Percentiles rank a stretch among this genome's conserved stretches.
Conservation (phyloP, 768 basidiomycete species). For the Boletus barrowsii region DNA sequence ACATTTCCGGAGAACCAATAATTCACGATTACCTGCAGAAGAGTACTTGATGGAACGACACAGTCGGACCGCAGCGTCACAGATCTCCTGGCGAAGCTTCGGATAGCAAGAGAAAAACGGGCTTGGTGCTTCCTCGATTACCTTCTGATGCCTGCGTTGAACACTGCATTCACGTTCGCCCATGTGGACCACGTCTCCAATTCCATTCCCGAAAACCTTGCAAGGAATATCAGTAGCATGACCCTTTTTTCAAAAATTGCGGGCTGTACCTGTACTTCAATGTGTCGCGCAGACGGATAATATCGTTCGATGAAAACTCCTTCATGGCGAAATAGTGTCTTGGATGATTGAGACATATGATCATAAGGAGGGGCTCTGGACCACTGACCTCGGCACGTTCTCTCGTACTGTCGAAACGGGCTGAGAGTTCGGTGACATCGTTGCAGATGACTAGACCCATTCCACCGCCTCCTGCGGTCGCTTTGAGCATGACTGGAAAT, state of each 20-base stretch:
- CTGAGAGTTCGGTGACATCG: constrained; percentile 36
- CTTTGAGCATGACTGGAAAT: constrained; percentile 64
- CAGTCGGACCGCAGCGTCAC: constrained; percentile 49
- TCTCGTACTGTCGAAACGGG: constrained; percentile 36
- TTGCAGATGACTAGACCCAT: constrained; percentile 61
- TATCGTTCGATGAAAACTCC: constrained; percentile 63
- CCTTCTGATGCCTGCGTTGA: constrained; percentile 69
- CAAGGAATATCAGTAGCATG: constrained; percentile 3
- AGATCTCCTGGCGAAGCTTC: constrained; percentile 46
- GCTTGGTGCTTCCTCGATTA: constrained; percentile 68
- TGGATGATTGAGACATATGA: background rate
- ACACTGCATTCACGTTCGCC: constrained; percentile 70
- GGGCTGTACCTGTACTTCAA: constrained; percentile 56
- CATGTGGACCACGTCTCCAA: constrained; percentile 56
- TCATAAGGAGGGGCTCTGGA: no score
- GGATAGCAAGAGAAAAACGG: constrained; percentile 49
- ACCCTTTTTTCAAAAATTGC: background rate
- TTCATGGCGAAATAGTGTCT: constrained; percentile 48
- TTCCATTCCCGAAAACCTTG: constrained; percentile 66
- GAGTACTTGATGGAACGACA: constrained; percentile 50
- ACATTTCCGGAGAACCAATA: background rate
- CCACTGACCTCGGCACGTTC: constrained; percentile 37
- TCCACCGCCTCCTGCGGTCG: constrained; percentile 68
- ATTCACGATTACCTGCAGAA: constrained; percentile 47
- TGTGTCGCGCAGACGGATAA: constrained; percentile 52